Evolutionary conservation across 129 eudicot species (phyloP).

Genomic region (Ambrosia trifida): DNA sequence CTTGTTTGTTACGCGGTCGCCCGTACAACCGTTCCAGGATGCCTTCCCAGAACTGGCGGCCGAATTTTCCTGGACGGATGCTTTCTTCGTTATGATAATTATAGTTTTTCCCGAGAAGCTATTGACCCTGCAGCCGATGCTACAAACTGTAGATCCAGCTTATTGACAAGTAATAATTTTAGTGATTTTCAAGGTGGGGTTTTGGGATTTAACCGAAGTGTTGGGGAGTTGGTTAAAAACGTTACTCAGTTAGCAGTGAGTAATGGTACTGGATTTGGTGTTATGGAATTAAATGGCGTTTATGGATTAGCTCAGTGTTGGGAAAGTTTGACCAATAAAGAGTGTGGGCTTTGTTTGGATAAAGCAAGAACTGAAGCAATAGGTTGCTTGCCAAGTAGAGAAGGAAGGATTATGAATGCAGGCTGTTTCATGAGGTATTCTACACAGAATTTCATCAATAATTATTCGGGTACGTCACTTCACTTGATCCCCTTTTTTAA

Average conservation of each 20-base stretch:
- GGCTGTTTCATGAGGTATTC: constrained; percentile 84
- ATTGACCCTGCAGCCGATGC: constrained; percentile 35
- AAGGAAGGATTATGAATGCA: constrained; percentile 42
- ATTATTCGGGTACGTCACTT: constrained; percentile 38
- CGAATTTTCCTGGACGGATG: constrained; percentile 67
- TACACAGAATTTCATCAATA: constrained; percentile 48
- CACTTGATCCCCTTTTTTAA: constrained; percentile 11
- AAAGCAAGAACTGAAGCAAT: constrained; percentile 40
- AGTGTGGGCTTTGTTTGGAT: constrained; percentile 56
- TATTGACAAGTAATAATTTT: constrained; percentile 12
- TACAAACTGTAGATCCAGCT: constrained; percentile 42
- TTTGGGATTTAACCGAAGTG: constrained; percentile 28
- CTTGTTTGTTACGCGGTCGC: constrained; percentile 75
- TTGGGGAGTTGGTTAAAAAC: constrained; percentile 41
- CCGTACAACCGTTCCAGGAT: constrained; percentile 66
- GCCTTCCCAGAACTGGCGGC: constrained; percentile 52
- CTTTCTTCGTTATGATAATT: constrained; percentile 54
- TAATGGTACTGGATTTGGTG: constrained; percentile 51
- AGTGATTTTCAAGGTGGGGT: constrained; percentile 6
- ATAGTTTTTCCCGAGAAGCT: constrained; percentile 44
- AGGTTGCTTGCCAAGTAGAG: constrained; percentile 46
- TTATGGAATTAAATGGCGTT: constrained; percentile 44
- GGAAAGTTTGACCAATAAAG: constrained; percentile 48
- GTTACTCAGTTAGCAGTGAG: constrained; percentile 39
- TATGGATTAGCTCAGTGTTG: constrained; percentile 87